Evolutionary conservation across 139 green algal genomes (phyloP), one percentile per base, ranked within the genome.

Genomic region (Monoraphidium neglectum): DNA sequence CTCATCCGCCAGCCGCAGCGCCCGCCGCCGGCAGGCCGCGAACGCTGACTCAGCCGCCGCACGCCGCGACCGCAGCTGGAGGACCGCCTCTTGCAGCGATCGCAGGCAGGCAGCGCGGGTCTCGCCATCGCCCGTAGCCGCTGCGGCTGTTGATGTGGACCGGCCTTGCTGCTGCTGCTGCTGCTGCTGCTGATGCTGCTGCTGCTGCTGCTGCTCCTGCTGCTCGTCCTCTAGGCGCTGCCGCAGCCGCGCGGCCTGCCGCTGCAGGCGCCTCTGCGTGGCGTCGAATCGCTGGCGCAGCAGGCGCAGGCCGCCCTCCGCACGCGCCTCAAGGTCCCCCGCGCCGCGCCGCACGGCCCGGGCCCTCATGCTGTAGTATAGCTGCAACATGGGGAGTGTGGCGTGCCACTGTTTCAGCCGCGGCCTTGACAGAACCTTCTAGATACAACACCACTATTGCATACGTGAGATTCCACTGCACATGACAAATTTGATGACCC

Each of bases 301-400:
- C 18, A 57, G 53, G 33, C 10, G 18, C 1, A 40, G 15, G 43
- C n/a, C 35, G 77, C 76, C 43, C 68, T 36, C 24, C 56, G 80
- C 80, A 3, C 66, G 54, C n/a, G 62, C 47, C 21, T 28, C 28
- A 36, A 86, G 36, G 5, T 43, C 71, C 33, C 51, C 65, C 5
- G 83, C 77, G 43, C 90, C 88, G 3, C 90, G 75, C 23, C 77
- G 68, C 75, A 95, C 78, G 43, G 87, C 93, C 79, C 90, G 94
- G 53, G 89, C 88, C 46, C 90, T 86, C 91, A 96, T 96, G 89
- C 92, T 95, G 85, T 96, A 96, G 85, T 94, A 96, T 85, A 96
- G 93, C 68, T 89, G 85, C 43, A 8, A 12, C 8, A 21, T 8
- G 43, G 8, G 43, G 43, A 8, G 43, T 51, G 8, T 51, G 8